Percentiles rank a stretch among this genome's conserved stretches.
Conservation (phyloP, 1,284 basidiomycete species). For the Mycosarcoma mackinlayi region DNA sequence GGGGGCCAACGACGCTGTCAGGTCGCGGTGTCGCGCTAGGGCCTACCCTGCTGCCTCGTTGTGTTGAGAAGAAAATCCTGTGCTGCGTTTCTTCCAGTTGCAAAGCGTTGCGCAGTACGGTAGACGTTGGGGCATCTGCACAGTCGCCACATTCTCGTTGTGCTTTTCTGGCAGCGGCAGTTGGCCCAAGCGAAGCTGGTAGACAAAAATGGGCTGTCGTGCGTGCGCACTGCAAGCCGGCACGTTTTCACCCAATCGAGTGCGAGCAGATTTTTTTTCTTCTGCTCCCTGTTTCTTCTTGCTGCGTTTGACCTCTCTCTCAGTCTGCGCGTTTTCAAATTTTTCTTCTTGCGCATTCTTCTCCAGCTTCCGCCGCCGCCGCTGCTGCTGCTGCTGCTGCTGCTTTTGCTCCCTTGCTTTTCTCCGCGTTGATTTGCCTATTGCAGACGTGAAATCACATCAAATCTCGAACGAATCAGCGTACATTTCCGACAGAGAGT, state of each 20-base stretch:
- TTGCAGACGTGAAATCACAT: conserved; percentile 14
- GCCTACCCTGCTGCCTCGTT: too few relatives aligned
- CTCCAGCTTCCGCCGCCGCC: conserved; percentile 6
- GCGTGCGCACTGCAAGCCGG: conserved; percentile 12
- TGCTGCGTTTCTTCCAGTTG: not conserved
- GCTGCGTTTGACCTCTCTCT: not conserved
- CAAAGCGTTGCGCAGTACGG: too few relatives aligned
- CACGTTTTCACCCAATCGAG: conserved; percentile 31
- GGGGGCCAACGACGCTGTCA: not conserved
- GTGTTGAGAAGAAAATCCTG: conserved; percentile 1
- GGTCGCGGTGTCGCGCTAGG: conserved; percentile 25
- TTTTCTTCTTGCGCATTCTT: conserved; percentile 1
- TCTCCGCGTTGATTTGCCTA: conserved; percentile 3
- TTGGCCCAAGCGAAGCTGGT: conserved; percentile 4
- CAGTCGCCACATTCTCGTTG: not conserved
- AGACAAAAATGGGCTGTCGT: not conserved
- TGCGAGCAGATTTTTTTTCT: conserved; percentile 34
- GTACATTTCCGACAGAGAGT: not conserved
- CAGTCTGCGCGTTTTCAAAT: not conserved
- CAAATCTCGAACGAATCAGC: conserved; percentile 15
- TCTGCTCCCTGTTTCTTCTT: conserved; percentile 4
- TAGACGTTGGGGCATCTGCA: conserved; percentile 20
- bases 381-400: not conserved
- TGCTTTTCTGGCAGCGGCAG: not conserved
- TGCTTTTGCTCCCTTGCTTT: not conserved